These are phyloP conservation scores for Arxiozyma bovina DNA, from an alignment of 1,139 yeast genomes.

Conservation along the genomic window DNA sequence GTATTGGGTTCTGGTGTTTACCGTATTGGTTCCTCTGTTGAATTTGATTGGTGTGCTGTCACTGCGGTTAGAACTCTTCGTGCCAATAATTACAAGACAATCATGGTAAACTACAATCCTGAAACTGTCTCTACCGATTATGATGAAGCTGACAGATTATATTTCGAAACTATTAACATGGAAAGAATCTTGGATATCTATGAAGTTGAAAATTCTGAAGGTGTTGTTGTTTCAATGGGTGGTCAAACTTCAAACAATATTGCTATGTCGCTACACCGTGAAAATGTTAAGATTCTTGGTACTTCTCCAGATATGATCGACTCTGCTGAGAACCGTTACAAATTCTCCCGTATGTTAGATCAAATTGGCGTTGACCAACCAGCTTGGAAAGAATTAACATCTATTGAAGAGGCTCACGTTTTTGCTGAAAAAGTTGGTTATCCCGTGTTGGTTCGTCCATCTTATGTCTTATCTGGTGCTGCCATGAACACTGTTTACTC, in stretches of 20 bases:
- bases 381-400: conserved; percentile 97
- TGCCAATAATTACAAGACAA: conserved; percentile 78
- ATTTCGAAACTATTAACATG: conserved; percentile 89
- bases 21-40: conserved; percentile 91
- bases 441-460: conserved; percentile 96
- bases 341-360: conserved; percentile 96
- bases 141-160: conserved; percentile 95
- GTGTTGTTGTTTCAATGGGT: conserved; percentile 97
- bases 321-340: conserved; percentile 95
- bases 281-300: conserved; percentile 91
- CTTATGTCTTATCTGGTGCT: conserved; percentile 96
- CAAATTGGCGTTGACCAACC: conserved; percentile 97
- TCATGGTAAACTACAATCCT: conserved; percentile 97
- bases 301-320: conserved; percentile 98
- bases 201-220: conserved; percentile 82
- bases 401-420: conserved; percentile 84
- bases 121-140: conserved; percentile 98
- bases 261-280: conserved; percentile 88
- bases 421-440: conserved; percentile 88
- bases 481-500: conserved; percentile 97
- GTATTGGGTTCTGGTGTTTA: conserved; percentile 91
- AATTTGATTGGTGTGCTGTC: conserved; percentile 95
- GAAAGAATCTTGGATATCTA: conserved; percentile 95
- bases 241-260: conserved; percentile 97
- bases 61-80: conserved; percentile 92